phyloP scores from a whole-genome alignment of 257 asterid genomes.

The Datura wrightii region DNA sequence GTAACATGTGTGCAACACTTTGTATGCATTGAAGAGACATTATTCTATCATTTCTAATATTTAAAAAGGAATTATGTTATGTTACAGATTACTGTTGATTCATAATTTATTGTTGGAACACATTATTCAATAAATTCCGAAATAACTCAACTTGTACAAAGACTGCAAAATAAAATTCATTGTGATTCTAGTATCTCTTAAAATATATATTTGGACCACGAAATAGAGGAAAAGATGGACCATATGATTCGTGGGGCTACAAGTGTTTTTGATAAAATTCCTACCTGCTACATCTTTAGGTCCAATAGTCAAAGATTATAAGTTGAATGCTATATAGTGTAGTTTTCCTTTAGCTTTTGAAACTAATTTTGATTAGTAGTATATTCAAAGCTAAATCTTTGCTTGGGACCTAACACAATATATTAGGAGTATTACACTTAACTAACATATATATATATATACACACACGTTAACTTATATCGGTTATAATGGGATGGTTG shows the following conservation, averaged over 20 bases:
- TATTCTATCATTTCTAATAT: too few relatives aligned
- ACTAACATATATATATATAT: neutral
- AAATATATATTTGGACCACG: neutral
- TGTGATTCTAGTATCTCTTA: neutral
- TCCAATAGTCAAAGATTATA: slow-evolving; percentile 39
- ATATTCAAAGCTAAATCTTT: slow-evolving; percentile 32
- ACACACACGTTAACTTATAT: too few relatives aligned
- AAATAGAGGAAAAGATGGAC: neutral
- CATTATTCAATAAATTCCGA: neutral
- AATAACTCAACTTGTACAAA: neutral
- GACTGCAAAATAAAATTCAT: neutral
- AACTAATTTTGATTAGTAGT: neutral
- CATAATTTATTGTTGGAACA: too few relatives aligned
- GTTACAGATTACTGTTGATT: too few relatives aligned
- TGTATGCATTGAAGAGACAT: neutral
- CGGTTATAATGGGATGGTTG: too few relatives aligned
- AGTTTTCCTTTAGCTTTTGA: too few relatives aligned
- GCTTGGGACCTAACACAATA: slow-evolving; percentile 24
- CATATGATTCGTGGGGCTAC: neutral
- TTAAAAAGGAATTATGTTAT: too few relatives aligned
- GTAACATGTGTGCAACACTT: neutral
- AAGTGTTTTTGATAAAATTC: neutral
- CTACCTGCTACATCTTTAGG: slow-evolving; percentile 31
- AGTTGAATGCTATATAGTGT: slow-evolving; percentile 10
- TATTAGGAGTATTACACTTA: neutral